Conservation (phyloP, 257 asterid species). For the Anisodus tanguticus region DNA sequence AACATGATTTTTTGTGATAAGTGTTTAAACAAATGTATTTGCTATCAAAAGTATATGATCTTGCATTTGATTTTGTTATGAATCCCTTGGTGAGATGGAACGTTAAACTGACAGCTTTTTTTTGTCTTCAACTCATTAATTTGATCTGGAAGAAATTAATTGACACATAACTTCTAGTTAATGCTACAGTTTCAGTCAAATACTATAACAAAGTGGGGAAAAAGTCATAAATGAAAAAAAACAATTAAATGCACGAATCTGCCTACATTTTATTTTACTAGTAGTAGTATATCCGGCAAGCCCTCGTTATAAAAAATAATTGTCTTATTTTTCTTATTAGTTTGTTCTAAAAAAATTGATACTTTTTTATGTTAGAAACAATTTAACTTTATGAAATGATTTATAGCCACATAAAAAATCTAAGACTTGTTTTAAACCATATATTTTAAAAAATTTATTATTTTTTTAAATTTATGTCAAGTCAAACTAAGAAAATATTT, state of each 20-base stretch:
- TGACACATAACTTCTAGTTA: background rate
- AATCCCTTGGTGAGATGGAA: slow-evolving; percentile 12
- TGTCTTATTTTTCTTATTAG: too few species aligned
- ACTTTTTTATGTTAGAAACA: too few species aligned
- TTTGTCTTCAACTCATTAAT: slow-evolving; percentile 23
- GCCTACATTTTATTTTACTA: background rate
- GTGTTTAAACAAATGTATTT: background rate
- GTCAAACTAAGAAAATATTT: too few species aligned
- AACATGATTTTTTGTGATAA: background rate
- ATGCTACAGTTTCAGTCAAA: background rate
- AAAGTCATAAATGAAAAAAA: background rate
- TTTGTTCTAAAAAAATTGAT: too few species aligned
- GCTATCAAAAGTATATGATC: background rate
- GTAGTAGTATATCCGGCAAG: background rate
- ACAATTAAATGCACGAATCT: background rate
- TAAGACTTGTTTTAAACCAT: too few species aligned
- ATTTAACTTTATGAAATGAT: too few species aligned
- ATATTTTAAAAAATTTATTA: too few species aligned
- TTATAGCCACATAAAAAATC: too few species aligned
- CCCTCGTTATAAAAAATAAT: too few species aligned
- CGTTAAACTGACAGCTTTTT: slow-evolving; percentile 18
- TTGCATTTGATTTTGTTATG: background rate
- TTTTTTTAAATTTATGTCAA: too few species aligned
- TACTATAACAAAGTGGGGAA: background rate
- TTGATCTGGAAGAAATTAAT: background rate